Evolutionary conservation across 192 early-diverging fungal species (phyloP).

Genomic region (Jimgerdemannia flammicorona): DNA sequence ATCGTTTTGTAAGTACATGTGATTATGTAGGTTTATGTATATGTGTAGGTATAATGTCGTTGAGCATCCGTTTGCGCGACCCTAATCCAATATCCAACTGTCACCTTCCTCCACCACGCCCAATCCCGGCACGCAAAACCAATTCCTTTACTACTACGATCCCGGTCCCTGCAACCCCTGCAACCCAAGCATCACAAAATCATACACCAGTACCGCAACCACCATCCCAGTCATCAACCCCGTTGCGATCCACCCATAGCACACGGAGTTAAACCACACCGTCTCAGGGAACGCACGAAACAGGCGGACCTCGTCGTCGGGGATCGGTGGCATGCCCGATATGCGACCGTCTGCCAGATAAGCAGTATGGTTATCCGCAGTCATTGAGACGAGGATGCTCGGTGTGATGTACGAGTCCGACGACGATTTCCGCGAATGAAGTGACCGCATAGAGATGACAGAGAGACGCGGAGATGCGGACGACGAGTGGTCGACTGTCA

Average conservation of each 20-base stretch:
- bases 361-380: neutral
- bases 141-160: neutral
- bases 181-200: slow-evolving; percentile 42
- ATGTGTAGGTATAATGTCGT: too few species aligned
- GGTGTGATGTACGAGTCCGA: slow-evolving; percentile 5
- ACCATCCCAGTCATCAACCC: slow-evolving; percentile 30
- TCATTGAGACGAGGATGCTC: neutral
- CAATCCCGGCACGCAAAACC: too few species aligned
- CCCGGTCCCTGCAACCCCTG: neutral
- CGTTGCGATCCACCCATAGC: slow-evolving; percentile 9
- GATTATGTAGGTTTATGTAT: too few species aligned
- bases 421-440: slow-evolving; percentile 8
- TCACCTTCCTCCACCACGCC: too few species aligned
- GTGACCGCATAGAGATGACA: neutral
- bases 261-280: slow-evolving; percentile 21
- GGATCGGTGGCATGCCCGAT: neutral
- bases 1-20: too few species aligned
- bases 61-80: too few species aligned
- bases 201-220: slow-evolving; percentile 46
- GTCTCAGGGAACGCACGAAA: slow-evolving; percentile 14
- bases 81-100: too few species aligned
- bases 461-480: neutral
- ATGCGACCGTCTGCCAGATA: slow-evolving; percentile 2
- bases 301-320: slow-evolving; percentile 6
- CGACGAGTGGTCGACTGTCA: neutral